Conservation (phyloP, 176 grass and related monocot genomes). For the Cocos nucifera region DNA sequence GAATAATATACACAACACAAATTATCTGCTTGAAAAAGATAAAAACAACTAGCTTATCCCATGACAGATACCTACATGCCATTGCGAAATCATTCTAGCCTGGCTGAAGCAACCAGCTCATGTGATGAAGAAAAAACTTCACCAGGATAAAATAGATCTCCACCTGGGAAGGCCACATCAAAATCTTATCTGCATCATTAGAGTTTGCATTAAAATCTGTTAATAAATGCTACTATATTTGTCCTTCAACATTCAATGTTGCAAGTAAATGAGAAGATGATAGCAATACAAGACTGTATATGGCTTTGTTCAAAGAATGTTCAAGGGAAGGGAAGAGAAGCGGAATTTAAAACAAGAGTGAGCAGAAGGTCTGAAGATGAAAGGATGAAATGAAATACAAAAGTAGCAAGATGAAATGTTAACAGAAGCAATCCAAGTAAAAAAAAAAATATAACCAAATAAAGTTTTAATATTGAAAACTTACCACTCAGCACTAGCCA, state of each 20-base stretch:
- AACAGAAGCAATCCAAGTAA: too few species aligned
- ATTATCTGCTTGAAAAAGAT: neutral
- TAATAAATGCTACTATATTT: too few species aligned
- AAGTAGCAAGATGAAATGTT: too few species aligned
- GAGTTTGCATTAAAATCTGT: neutral
- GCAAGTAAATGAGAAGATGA: too few species aligned
- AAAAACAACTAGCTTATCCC: neutral
- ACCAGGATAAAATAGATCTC: conserved; percentile 86
- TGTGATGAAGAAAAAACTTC: conserved; percentile 86
- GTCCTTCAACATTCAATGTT: too few species aligned
- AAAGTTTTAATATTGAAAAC: neutral
- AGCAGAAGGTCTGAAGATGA: too few species aligned
- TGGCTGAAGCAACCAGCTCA: conserved; percentile 80
- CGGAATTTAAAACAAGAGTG: too few species aligned
- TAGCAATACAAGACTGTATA: too few species aligned
- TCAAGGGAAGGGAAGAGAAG: too few species aligned
- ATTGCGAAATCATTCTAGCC: conserved; percentile 76
- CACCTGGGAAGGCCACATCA: conserved; percentile 76
- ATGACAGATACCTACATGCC: conserved; percentile 74
- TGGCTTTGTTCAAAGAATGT: too few species aligned
- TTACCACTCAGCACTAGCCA: conserved; percentile 76
- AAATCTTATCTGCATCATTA: conserved; percentile 56
- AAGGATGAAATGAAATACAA: neutral
- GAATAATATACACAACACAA: too few species aligned
- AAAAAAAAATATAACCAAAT: too few species aligned